Evolutionary conservation across 2,329 filamentous ascomycete genomes (phyloP), one percentile per base, ranked within the genome.

Genomic region (Didymellaceae sp.): DNA sequence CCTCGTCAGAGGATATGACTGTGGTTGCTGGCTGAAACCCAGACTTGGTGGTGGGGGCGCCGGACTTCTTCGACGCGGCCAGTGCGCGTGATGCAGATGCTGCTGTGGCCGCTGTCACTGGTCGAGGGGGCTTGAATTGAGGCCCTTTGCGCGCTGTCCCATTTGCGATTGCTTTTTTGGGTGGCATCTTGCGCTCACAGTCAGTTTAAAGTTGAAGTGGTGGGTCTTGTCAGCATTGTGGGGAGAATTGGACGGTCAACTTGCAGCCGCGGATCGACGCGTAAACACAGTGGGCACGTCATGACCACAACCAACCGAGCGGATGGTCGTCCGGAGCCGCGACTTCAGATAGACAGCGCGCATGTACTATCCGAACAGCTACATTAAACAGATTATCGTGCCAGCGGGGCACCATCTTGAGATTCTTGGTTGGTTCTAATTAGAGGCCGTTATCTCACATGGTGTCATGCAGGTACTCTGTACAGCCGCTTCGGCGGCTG

Each of bases 121-220:
- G 70, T 14, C 70, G 66, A 6, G 71, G 72, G 8, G 72, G 71
- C 18, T 74, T 72, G 58, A 74, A 74, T 1, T 69, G 61, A 3
- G 69, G 66, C 0, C 66, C 68, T 52, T 68, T 71, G n/a, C 69
- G 63, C 22, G 59, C 54, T 4, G 54, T 24, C 16, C 53, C 46
- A 40, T 62, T 65, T 7, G 59, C 28, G 35, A 41, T 46, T 21
- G 61, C 49, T 42, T 58, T 63, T 28, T 68, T 68, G 1, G 61
- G 65, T 7, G 66, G 63, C 66, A 69, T 69, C 13, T 20, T 39
- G 28, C 26, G 28, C 22, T 48, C 11, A 28, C 22, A n/a, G 30
- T 39, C 22, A 31, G 20, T 8, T 24, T 34, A 28, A 18, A 25
- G 39, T 16, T 44, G 32, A 17, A 20, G 28, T 43, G 33, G 39